Percentiles rank a stretch among this genome's conserved stretches.
Conservation (phyloP, 768 basidiomycete genomes). For the Suillus ampliporus region DNA sequence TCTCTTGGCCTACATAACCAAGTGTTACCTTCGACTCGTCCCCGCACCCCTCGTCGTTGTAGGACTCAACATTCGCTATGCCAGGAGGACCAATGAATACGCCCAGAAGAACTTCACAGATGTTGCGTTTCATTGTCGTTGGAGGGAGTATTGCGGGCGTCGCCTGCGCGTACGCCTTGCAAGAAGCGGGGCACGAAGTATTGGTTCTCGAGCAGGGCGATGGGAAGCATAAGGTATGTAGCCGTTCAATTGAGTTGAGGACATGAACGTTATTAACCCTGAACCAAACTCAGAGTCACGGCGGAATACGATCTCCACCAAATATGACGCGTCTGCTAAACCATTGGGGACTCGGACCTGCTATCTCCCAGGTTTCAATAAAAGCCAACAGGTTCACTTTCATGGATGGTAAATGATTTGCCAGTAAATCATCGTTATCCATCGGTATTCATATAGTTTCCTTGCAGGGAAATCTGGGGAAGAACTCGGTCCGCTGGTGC, state of each 20-base stretch:
- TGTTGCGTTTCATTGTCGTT: conserved; percentile 28
- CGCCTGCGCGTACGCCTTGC: conserved; percentile 58
- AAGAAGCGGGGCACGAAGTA: conserved; percentile 60
- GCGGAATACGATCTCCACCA: conserved; percentile 54
- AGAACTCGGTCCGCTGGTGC: conserved; percentile 47
- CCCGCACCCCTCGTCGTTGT: neutral
- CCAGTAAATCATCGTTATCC: neutral
- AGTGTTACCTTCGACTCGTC: neutral
- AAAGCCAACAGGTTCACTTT: conserved; percentile 23
- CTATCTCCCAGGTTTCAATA: conserved; percentile 40
- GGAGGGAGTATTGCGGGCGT: conserved; percentile 53
- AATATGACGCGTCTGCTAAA: conserved; percentile 60
- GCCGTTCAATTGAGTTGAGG: neutral
- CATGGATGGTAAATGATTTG: conserved; percentile 17
- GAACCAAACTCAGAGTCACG: conserved; percentile 30
- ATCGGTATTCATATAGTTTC: conserved; percentile 21
- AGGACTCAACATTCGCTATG: conserved; percentile 14
- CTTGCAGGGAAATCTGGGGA: conserved; percentile 47
- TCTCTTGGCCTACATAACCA: neutral
- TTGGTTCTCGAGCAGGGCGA: conserved; percentile 55
- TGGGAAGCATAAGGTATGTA: conserved; percentile 41
- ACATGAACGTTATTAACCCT: neutral
- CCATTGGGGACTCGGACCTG: conserved; percentile 57
- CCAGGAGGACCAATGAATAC: conserved; percentile 12
- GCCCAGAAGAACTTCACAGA: conserved; percentile 17